Evolutionary conservation across 345 rosid genomes (phyloP), one percentile per base, ranked within the genome.

Genomic region (Litchi chinensis): DNA sequence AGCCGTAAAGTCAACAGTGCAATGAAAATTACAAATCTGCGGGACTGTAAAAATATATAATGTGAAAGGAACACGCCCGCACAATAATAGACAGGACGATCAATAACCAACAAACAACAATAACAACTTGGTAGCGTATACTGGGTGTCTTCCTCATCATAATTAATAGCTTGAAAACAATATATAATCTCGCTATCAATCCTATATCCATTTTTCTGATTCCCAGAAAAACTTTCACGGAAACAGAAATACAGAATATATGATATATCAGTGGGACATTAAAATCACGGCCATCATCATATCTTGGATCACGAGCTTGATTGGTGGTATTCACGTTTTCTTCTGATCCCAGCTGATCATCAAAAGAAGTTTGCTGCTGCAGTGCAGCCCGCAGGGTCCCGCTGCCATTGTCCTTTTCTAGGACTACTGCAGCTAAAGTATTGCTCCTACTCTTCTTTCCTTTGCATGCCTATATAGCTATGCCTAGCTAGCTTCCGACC

Each of bases 231-330:
- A 28, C 64, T 24, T 28, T 13, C 52, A 54, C 15, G 43, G 44
- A 68, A 54, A 76, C 48, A 67, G 72, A 65, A 39, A 66, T 39
- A 1, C 65, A 66, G 65, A 76, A 65, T 65, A 71, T 40, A 73
- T 65, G 66, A 65, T 65, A 71, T 40, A 73, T 65, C 68, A 63
- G 41, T 28, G 62, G 71, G 63, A 75, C 71, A 66, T 65, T 32
- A 46, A 65, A 56, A 50, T 26, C 67, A 73, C 39, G 37, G 26
- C 11, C 59, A 40, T 37, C 3, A 50, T 32, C 52, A 19, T 46
- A 8, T 52, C 84, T 85, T 75, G 85, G 88, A 82, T 82, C 85
- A 68, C 79, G 83, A 19, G 88, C 85, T 32, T 24, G 80, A 76
- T 65, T 46, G 69, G 82, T 85, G 80, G 78, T 76, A 82, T 79